Percentiles rank a stretch among this genome's conserved stretches.
These are phyloP conservation scores for Auriscalpium vulgare DNA, from an alignment of 768 basidiomycete species.

Conservation along the genomic window DNA sequence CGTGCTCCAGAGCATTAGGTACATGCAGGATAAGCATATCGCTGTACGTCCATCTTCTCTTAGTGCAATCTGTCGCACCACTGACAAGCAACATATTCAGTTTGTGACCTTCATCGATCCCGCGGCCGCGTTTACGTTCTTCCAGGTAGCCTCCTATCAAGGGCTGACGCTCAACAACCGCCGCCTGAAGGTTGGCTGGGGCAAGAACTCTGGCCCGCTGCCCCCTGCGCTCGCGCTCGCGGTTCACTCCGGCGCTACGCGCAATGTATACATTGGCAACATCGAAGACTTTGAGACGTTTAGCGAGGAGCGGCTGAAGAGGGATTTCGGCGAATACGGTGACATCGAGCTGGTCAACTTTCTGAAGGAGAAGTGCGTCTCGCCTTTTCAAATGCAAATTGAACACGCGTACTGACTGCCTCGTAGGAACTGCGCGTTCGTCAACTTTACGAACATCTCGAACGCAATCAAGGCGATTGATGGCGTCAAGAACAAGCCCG, in stretches of 20 bases:
- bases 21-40: conserved; percentile 96
- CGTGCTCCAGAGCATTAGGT: conserved; percentile 88
- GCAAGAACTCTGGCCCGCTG: conserved; percentile 88
- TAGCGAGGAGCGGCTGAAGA: conserved; percentile 80
- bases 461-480: conserved; percentile 99
- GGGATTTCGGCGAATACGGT: conserved; percentile 93
- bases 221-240: conserved; percentile 79
- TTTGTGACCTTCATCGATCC: conserved; percentile 97
- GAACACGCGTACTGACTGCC: background rate
- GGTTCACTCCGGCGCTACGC: conserved; percentile 86
- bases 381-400: background rate
- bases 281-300: conserved; percentile 94
- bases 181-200: conserved; percentile 96
- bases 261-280: conserved; percentile 95
- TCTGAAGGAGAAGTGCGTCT: conserved; percentile 81
- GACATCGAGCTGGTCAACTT: conserved; percentile 97
- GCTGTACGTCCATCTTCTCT: conserved; percentile 48
- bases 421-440: conserved; percentile 85
- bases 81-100: conserved; percentile 27
- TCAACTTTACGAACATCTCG: conserved; percentile 91
- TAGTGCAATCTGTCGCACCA: too few relatives aligned
- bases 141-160: conserved; percentile 83
- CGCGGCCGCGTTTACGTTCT: conserved; percentile 88
- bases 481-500: conserved; percentile 83
- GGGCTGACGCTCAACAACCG: conserved; percentile 90